A percentile compares a stretch with the other conserved stretches of the same genome.
These are phyloP conservation scores for Nephelium lappaceum DNA, from an alignment of 345 rosid genomes.

Conservation along the genomic window DNA sequence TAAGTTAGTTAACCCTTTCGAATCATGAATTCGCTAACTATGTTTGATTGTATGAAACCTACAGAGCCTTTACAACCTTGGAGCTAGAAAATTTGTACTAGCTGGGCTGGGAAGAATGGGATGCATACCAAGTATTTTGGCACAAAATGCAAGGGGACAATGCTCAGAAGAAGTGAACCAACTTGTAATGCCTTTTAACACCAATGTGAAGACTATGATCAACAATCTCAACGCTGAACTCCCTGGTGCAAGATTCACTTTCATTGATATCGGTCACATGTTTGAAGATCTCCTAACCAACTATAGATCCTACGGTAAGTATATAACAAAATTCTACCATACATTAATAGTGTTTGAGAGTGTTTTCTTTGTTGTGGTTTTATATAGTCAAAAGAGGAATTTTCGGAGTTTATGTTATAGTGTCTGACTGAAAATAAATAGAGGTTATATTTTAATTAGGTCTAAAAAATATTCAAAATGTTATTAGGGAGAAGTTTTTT, in stretches of 20 bases:
- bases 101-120: slow-evolving; percentile 93
- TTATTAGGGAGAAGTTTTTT: no score
- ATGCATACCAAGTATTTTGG: slow-evolving; percentile 93
- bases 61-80: slow-evolving; percentile 77
- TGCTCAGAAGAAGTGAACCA: slow-evolving; percentile 88
- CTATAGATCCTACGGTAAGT: slow-evolving; percentile 60
- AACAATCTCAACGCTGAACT: slow-evolving; percentile 63
- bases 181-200: slow-evolving; percentile 74
- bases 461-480: no score
- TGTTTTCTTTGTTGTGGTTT: no score
- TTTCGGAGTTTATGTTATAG: no score
- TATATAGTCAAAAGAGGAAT: no score
- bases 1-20: no score
- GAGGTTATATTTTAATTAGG: no score
- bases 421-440: no score
- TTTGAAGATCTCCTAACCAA: slow-evolving; percentile 60
- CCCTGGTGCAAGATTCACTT: slow-evolving; percentile 64
- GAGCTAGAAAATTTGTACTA: slow-evolving; percentile 78
- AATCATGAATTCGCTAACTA: neutral
- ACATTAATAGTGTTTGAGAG: no score
- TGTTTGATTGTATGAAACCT: neutral
- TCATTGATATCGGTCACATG: slow-evolving; percentile 60
- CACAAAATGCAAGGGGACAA: slow-evolving; percentile 60
- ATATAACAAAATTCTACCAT: no score
- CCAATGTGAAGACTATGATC: slow-evolving; percentile 77